Evolutionary conservation across 495 filamentous ascomycete genomes (phyloP).

Genomic region (Cudoniella acicularis): DNA sequence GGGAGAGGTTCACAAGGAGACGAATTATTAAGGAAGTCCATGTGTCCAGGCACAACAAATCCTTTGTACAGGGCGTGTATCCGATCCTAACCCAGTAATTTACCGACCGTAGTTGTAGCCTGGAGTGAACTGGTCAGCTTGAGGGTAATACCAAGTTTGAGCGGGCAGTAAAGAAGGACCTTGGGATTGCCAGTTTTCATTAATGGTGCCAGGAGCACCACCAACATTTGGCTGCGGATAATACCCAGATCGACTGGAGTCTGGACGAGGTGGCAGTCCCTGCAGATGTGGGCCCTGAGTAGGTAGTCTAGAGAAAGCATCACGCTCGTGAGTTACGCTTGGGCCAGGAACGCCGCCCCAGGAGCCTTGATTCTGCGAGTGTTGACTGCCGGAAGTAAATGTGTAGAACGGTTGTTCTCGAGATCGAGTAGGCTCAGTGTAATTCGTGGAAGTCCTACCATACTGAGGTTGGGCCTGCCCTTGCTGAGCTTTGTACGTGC

Average conservation of each 20-base stretch:
- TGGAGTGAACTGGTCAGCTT: neutral
- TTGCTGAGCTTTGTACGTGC: slow-evolving; percentile 17
- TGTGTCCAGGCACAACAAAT: too few species aligned
- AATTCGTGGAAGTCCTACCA: slow-evolving; percentile 15
- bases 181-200: neutral
- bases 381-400: neutral
- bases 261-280: slow-evolving; percentile 14
- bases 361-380: neutral
- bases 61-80: neutral
- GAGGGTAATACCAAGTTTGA: slow-evolving; percentile 1
- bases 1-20: too few species aligned
- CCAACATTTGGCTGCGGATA: neutral
- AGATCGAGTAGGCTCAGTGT: slow-evolving; percentile 7
- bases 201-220: neutral
- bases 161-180: neutral
- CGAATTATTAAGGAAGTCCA: too few species aligned
- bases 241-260: slow-evolving; percentile 18
- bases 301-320: slow-evolving; percentile 1
- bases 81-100: neutral
- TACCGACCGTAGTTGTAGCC: slow-evolving; percentile 6
- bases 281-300: slow-evolving; percentile 3
- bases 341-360: neutral
- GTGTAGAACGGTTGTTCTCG: neutral
- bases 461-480: slow-evolving; percentile 15
- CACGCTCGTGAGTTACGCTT: slow-evolving; percentile 10